Evolutionary conservation across 441 rosid genomes (phyloP).

Genomic region (Pelargonium fulgidum): DNA sequence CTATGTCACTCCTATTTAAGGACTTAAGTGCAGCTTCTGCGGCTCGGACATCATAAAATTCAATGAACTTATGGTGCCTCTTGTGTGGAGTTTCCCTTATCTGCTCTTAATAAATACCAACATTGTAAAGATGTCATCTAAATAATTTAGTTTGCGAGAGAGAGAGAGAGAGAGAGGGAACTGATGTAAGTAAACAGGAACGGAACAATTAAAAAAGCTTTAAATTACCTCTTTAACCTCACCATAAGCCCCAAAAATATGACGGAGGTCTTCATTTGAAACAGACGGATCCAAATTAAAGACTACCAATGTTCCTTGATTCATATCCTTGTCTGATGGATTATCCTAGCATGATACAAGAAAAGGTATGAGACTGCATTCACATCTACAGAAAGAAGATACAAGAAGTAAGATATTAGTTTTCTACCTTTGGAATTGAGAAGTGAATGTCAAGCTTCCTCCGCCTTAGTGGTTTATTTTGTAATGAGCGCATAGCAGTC

Average conservation of each 20-base stretch:
- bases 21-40: slow-evolving; percentile 78
- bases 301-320: slow-evolving; percentile 81
- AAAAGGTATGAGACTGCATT: slow-evolving; percentile 1
- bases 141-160: neutral
- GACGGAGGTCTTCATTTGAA: slow-evolving; percentile 72
- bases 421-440: slow-evolving; percentile 72
- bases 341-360: slow-evolving; percentile 49
- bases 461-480: slow-evolving; percentile 71
- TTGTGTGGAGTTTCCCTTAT: slow-evolving; percentile 84
- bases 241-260: slow-evolving; percentile 68
- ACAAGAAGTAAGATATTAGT: slow-evolving; percentile 3
- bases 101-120: slow-evolving; percentile 34
- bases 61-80: slow-evolving; percentile 77
- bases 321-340: slow-evolving; percentile 83
- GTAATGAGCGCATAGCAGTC: slow-evolving; percentile 77
- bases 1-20: slow-evolving; percentile 78
- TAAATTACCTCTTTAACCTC: slow-evolving; percentile 71
- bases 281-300: slow-evolving; percentile 79
- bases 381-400: neutral
- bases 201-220: slow-evolving; percentile 11
- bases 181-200: neutral
- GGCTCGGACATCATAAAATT: slow-evolving; percentile 79
- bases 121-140: neutral
- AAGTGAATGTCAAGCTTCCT: slow-evolving; percentile 84
- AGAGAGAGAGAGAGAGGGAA: neutral